Evolutionary conservation across 164 flowering plant species (phyloP).

Genomic region (Magnolia officinalis): DNA sequence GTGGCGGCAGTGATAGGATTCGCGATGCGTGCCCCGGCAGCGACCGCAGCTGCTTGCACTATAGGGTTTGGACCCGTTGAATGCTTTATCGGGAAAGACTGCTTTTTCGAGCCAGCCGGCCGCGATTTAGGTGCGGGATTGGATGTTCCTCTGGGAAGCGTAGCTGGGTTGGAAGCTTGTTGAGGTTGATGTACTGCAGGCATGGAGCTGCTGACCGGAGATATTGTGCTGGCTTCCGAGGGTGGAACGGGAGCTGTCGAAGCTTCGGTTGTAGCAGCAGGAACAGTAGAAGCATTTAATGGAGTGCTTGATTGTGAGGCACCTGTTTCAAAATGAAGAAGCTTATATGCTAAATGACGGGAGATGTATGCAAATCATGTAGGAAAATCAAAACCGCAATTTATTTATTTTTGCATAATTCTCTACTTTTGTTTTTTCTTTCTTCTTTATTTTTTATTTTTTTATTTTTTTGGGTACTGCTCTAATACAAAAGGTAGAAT

Average conservation of each 20-base stretch:
- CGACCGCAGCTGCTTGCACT: conserved; percentile 81
- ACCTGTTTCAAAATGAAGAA: conserved; percentile 24
- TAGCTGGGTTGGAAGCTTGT: conserved; percentile 13
- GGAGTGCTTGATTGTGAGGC: conserved; percentile 13
- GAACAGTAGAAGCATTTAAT: conserved; percentile 14
- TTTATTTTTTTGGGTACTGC: background rate
- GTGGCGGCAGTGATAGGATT: conserved; percentile 65
- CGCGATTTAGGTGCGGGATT: conserved; percentile 22
- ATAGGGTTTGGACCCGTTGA: conserved; percentile 32
- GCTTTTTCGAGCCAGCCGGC: conserved; percentile 17
- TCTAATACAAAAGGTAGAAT: background rate
- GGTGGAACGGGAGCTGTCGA: conserved; percentile 1
- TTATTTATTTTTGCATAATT: too few species aligned
- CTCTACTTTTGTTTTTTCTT: too few species aligned
- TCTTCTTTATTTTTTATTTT: too few species aligned
- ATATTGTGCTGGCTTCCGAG: conserved; percentile 4
- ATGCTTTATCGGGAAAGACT: conserved; percentile 25
- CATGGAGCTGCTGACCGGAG: conserved; percentile 10
- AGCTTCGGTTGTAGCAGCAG: conserved; percentile 25
- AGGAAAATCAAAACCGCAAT: too few species aligned
- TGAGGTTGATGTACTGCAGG: conserved; percentile 25
- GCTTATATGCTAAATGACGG: background rate
- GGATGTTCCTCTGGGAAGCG: conserved; percentile 9
- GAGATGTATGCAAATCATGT: background rate
- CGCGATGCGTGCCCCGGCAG: conserved; percentile 89